Evolutionary conservation across 495 filamentous ascomycete genomes (phyloP).

Genomic region (Stereocaulon alpinum): DNA sequence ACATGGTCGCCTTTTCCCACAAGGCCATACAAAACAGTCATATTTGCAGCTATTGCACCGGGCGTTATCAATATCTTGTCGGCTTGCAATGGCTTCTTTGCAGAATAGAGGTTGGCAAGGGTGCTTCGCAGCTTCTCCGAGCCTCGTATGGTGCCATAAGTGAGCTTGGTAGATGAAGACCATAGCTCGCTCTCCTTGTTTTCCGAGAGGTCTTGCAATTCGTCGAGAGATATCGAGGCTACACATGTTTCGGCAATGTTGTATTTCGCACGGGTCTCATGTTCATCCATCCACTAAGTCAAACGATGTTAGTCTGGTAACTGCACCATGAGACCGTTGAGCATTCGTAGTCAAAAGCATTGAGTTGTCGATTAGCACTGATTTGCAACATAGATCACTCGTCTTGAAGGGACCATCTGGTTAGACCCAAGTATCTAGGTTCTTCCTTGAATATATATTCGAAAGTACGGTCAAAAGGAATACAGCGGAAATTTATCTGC

Average conservation of each 20-base stretch:
- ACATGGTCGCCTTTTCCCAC: conserved; percentile 77
- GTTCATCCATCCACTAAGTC: conserved; percentile 76
- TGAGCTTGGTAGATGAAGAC: conserved; percentile 42
- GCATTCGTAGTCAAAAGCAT: neutral
- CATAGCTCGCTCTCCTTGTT: conserved; percentile 37
- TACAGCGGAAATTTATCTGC: too few species aligned
- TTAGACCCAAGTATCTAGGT: too few species aligned
- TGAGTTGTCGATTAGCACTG: neutral
- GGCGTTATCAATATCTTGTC: conserved; percentile 68
- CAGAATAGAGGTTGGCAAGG: conserved; percentile 56
- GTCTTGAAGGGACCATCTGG: too few species aligned
- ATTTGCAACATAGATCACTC: neutral
- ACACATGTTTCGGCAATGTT: conserved; percentile 86
- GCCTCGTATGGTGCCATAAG: conserved; percentile 63
- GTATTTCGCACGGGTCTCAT: conserved; percentile 63
- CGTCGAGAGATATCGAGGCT: conserved; percentile 66
- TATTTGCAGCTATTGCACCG: conserved; percentile 80
- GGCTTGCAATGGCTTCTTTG: conserved; percentile 40
- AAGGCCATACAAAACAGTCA: conserved; percentile 63
- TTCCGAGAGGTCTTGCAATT: conserved; percentile 51
- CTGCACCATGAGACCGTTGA: neutral
- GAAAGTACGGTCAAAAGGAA: too few species aligned
- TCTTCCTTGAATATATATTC: too few species aligned
- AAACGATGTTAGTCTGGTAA: conserved; percentile 38
- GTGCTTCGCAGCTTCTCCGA: conserved; percentile 51